Conservation (phyloP, 768 basidiomycete genomes). For the Rhodocollybia butyracea region DNA sequence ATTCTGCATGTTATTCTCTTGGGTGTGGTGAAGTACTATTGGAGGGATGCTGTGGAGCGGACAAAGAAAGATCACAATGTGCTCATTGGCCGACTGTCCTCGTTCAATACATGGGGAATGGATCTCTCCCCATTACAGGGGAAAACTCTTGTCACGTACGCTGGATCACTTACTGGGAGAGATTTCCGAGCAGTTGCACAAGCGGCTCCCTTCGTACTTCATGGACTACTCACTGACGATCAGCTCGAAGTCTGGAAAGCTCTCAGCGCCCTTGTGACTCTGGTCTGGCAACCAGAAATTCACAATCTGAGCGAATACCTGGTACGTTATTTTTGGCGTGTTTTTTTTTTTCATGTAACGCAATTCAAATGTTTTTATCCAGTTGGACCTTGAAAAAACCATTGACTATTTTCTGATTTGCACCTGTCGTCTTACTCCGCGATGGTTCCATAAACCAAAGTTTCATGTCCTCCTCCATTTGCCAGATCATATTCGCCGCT, state of each 20-base stretch:
- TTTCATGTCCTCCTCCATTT: slow-evolving; percentile 40
- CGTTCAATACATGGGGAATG: slow-evolving; percentile 30
- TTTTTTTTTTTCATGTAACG: neutral
- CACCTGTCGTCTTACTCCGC: slow-evolving; percentile 23
- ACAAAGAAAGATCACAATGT: slow-evolving; percentile 21
- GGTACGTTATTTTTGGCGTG: slow-evolving; percentile 18
- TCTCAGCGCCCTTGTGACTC: slow-evolving; percentile 27
- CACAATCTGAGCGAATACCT: slow-evolving; percentile 27
- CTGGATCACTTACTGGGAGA: slow-evolving; percentile 32
- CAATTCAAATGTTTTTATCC: neutral
- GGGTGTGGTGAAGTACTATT: slow-evolving; percentile 47
- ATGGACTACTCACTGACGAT: slow-evolving; percentile 28
- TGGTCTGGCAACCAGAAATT: slow-evolving; percentile 40
- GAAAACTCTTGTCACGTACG: slow-evolving; percentile 31
- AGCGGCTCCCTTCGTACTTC: slow-evolving; percentile 32
- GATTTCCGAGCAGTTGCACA: slow-evolving; percentile 32
- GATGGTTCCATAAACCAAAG: slow-evolving; percentile 42
- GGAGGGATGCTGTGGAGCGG: slow-evolving; percentile 33
- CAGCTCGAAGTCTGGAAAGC: slow-evolving; percentile 29
- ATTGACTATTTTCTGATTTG: slow-evolving; percentile 34
- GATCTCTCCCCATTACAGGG: slow-evolving; percentile 26
- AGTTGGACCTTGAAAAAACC: slow-evolving; percentile 20
- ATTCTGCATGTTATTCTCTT: slow-evolving; percentile 22
- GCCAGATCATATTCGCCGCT: slow-evolving; percentile 29
- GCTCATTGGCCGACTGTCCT: slow-evolving; percentile 23